Percentiles rank a stretch among this genome's conserved stretches.
These are phyloP conservation scores for Citrus mangshanensis DNA, from an alignment of 345 rosid genomes.

Conservation along the genomic window DNA sequence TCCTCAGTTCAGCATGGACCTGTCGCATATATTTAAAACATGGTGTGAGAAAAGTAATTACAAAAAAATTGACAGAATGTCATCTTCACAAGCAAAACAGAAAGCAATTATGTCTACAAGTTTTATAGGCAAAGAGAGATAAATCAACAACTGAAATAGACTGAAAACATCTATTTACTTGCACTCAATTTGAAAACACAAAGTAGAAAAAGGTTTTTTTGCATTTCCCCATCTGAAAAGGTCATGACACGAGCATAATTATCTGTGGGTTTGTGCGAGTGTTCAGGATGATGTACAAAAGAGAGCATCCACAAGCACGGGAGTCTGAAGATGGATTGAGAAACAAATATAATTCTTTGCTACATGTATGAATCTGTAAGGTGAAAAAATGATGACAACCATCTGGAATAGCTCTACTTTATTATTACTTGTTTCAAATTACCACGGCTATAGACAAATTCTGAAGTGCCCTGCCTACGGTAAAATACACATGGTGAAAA, in stretches of 20 bases:
- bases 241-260: not conserved
- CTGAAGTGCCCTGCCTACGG: not conserved
- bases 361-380: not conserved
- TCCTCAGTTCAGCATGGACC: conserved; percentile 69
- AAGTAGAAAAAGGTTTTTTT: not conserved
- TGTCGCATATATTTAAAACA: conserved; percentile 12
- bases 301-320: not conserved
- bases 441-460: not conserved
- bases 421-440: too few relatives aligned
- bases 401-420: not conserved
- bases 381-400: not conserved
- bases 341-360: not conserved
- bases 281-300: not conserved
- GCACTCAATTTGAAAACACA: not conserved
- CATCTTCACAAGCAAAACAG: not conserved
- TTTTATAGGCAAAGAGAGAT: not conserved
- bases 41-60: not conserved
- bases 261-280: not conserved
- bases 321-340: not conserved
- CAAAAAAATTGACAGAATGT: not conserved
- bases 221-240: not conserved
- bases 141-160: not conserved
- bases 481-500: not conserved
- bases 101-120: not conserved
- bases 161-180: not conserved